phyloP scores from a whole-genome alignment of 768 basidiomycete genomes.

The Russula sp. region DNA sequence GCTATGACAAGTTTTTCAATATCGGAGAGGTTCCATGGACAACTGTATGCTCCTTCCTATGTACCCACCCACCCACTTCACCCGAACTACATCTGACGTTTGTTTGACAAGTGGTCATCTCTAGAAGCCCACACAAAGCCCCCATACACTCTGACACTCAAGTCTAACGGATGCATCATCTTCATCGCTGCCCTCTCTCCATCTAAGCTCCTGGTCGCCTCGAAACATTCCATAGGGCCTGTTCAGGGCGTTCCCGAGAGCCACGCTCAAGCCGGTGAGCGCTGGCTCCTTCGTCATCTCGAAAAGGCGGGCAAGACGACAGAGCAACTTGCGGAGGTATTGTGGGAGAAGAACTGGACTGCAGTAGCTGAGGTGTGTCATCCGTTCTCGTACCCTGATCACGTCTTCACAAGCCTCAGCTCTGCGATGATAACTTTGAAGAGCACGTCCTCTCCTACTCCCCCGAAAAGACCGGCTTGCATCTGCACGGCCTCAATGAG shows the following conservation, averaged over 20 bases:
- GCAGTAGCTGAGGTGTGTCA: conserved; percentile 83
- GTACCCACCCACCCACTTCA: neutral
- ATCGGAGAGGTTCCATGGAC: conserved; percentile 96
- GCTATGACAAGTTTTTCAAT: conserved; percentile 99
- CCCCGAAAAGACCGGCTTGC: conserved; percentile 78
- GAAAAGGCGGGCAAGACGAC: conserved; percentile 55
- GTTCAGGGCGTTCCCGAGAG: conserved; percentile 39
- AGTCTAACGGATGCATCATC: conserved; percentile 96
- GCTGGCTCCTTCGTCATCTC: conserved; percentile 74
- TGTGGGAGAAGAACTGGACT: conserved; percentile 84
- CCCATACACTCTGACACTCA: conserved; percentile 83
- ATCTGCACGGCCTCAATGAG: conserved; percentile 87
- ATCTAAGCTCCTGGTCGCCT: conserved; percentile 72
- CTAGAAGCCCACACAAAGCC: conserved; percentile 62
- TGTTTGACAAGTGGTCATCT: conserved; percentile 59
- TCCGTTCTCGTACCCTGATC: neutral
- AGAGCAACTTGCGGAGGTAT: conserved; percentile 59
- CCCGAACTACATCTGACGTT: neutral
- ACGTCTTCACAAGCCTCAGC: conserved; percentile 39
- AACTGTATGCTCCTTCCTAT: conserved; percentile 47
- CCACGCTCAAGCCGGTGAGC: conserved; percentile 80
- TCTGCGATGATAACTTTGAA: conserved; percentile 96
- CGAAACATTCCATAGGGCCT: conserved; percentile 85
- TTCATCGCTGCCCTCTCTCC: conserved; percentile 84
- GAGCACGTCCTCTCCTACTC: conserved; percentile 90